A percentile compares a stretch with the other conserved stretches of the same genome.
These are phyloP conservation scores for Cytospora leucostoma DNA, from an alignment of 2,329 filamentous ascomycete species.

Conservation along the genomic window DNA sequence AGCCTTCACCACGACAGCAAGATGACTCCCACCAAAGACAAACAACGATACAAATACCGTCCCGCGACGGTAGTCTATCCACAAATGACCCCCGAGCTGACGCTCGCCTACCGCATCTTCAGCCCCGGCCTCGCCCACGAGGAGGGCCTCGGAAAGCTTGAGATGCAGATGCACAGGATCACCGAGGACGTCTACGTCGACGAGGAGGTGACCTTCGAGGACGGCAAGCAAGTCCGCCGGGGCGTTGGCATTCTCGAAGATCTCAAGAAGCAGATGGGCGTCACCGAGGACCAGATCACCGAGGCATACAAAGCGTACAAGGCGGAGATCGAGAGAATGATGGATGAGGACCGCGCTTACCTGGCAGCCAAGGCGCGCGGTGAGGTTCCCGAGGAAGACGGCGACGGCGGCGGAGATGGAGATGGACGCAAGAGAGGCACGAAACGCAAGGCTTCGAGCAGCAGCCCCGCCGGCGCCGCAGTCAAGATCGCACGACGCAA, in stretches of 20 bases:
- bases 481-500: neutral
- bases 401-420: neutral
- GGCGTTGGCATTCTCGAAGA: neutral
- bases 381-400: neutral
- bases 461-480: neutral
- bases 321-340: conserved; percentile 19
- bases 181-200: neutral
- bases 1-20: neutral
- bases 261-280: neutral
- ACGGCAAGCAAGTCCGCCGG: neutral
- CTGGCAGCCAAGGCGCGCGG: neutral
- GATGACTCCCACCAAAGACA: neutral
- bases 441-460: neutral
- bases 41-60: neutral
- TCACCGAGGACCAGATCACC: neutral
- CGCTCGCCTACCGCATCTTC: conserved; percentile 23
- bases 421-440: neutral
- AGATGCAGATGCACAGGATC: neutral
- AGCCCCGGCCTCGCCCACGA: conserved; percentile 5
- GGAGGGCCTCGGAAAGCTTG: neutral
- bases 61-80: conserved; percentile 6
- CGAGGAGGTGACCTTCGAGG: neutral
- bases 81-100: conserved; percentile 3
- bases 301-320: conserved; percentile 5
- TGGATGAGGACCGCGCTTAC: neutral